Base-by-base conservation (phyloP, 176 grass and related monocot genomes). In the Juncus effusus region DNA sequence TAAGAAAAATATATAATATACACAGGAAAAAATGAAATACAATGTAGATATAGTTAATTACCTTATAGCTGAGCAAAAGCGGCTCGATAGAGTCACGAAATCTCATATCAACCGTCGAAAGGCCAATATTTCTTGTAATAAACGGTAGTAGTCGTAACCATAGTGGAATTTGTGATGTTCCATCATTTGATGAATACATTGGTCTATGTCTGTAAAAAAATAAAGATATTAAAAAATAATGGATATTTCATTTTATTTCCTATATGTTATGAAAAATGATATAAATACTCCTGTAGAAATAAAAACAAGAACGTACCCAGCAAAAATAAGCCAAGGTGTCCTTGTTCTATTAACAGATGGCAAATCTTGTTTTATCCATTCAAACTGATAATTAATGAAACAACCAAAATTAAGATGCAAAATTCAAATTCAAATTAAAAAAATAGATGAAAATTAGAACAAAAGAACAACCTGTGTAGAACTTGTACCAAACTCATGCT, bases 321-420 rank as follows among this genome's bases (percentile, higher is more conserved):
- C 61, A 63, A 91, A 91, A 56, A 91, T 78, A 54, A 91, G 12
- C 88, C 88, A 91, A 13, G 81, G 88, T 3, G 84, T 91, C 3
- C 42, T 84, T 7, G 73, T 72, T 58, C 84, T 41, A 72, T 91
- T 56, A 35, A 91, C 80, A 0, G 84, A 87, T 10, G 77, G 65
- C 42, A 91, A 56, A 77, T 84, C 84, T 16, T 19, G 19, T 36
- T 76, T 49, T 59, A 87, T 91, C 88, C 88, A 91, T 0, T 72
- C 57, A 15, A 83, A 72, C 87, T 90, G 36, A 2, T 19, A 35
- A 53, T 55, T 13, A 10, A 55, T 13, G 13, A 55, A 0, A 77
- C 28, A 55, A n/a, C 54, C 54, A 60, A 42, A 14, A 65, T 69
- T 62, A 47, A 4, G 4, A 19, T 64, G 42, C 16, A 56, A 40